Evolutionary conservation across 2,329 filamentous ascomycete genomes (phyloP).

Genomic region (Fusarium subtropicale): DNA sequence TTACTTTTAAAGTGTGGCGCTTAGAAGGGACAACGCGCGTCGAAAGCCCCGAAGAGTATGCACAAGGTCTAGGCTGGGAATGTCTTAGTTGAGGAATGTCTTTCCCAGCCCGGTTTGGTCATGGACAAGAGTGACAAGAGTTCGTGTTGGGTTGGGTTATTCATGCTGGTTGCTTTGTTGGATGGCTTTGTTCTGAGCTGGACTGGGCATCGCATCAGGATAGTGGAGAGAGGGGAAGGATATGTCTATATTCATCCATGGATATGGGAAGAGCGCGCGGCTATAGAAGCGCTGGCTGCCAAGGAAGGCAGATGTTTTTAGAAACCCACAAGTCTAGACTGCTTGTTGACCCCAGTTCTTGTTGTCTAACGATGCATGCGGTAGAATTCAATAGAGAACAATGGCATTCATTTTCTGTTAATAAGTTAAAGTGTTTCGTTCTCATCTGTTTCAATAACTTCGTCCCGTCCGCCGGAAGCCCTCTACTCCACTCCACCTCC

Average conservation of each 20-base stretch:
- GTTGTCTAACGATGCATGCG: not conserved
- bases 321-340: not conserved
- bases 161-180: slow-evolving; percentile 15
- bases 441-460: slow-evolving; percentile 19
- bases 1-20: slow-evolving; percentile 23
- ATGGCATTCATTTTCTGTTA: slow-evolving; percentile 7
- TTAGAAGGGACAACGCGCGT: slow-evolving; percentile 35
- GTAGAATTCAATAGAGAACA: not conserved
- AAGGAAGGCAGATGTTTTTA: not conserved
- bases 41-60: not conserved
- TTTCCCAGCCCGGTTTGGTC: slow-evolving; percentile 9
- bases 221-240: not conserved
- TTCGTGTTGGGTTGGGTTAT: not conserved
- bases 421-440: slow-evolving; percentile 6
- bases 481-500: not conserved
- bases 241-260: not conserved
- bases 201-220: slow-evolving; percentile 1
- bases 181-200: slow-evolving; percentile 16
- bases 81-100: slow-evolving; percentile 36
- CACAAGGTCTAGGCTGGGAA: not conserved
- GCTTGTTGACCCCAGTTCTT: not conserved
- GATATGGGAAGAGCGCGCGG: slow-evolving; percentile 21
- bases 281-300: slow-evolving; percentile 22
- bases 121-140: not conserved
- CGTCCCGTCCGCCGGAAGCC: slow-evolving; percentile 17